Percentiles rank a stretch among this genome's conserved stretches.
These are phyloP conservation scores for Xylariaceae sp. DNA, from an alignment of 2,329 filamentous ascomycete genomes.

Conservation along the genomic window DNA sequence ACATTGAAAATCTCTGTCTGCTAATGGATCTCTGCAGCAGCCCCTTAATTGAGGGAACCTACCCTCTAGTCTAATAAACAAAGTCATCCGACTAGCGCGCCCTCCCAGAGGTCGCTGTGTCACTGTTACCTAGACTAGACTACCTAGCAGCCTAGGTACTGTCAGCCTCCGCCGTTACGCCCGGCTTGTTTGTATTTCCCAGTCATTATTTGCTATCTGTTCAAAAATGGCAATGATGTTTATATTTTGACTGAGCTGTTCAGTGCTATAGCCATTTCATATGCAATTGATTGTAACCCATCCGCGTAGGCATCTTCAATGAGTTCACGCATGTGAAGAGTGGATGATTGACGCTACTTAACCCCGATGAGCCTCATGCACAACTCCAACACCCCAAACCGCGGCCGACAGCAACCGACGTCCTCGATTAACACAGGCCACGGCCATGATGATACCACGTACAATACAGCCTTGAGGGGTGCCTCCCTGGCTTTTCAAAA, in stretches of 20 bases:
- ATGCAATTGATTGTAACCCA: not conserved
- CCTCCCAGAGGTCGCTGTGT: too few species aligned
- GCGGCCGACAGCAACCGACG: conserved; percentile 37
- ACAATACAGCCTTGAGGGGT: conserved; percentile 55
- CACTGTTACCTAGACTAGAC: too few species aligned
- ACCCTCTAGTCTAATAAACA: too few species aligned
- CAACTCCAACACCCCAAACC: conserved; percentile 35
- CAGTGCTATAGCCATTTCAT: not conserved
- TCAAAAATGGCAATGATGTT: too few species aligned
- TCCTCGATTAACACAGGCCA: conserved; percentile 36
- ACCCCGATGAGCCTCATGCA: conserved; percentile 37
- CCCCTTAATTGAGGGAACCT: too few species aligned
- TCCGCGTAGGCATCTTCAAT: conserved; percentile 22
- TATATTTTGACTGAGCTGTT: not conserved
- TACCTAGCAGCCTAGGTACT: too few species aligned
- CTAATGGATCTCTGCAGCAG: too few species aligned
- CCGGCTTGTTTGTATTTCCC: too few species aligned
- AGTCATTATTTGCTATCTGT: too few species aligned
- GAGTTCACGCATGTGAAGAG: conserved; percentile 20
- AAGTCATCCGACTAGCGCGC: too few species aligned
- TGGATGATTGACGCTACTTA: conserved; percentile 24
- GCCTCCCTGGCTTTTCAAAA: conserved; percentile 63
- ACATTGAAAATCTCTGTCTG: too few species aligned
- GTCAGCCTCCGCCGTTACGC: too few species aligned
- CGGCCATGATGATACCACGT: conserved; percentile 39